phyloP scores from a whole-genome alignment of 2,329 filamentous ascomycete genomes.

The Conoideocrella luteorostrata region DNA sequence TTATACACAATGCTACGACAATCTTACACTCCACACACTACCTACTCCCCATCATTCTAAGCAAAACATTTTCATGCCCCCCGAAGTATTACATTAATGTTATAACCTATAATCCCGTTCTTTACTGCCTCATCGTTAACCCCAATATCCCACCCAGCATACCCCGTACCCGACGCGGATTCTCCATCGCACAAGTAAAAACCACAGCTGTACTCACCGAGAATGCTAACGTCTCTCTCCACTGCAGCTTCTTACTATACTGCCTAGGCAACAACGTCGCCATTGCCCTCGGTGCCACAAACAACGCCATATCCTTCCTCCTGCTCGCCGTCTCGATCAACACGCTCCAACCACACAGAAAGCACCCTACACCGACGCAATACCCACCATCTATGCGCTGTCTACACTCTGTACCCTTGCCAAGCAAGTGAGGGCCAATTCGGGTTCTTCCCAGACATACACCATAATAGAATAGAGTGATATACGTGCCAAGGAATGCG shows the following conservation, averaged over 20 bases:
- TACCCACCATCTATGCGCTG: constrained; percentile 55
- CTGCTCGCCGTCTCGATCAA: constrained; percentile 61
- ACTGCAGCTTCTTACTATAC: constrained; percentile 57
- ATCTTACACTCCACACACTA: too few species aligned
- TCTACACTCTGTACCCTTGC: constrained; percentile 38
- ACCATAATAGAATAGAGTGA: constrained; percentile 76
- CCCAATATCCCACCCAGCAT: constrained; percentile 57
- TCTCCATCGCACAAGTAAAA: constrained; percentile 60
- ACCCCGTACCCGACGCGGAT: constrained; percentile 57
- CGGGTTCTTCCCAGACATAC: constrained; percentile 72
- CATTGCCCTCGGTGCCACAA: constrained; percentile 72
- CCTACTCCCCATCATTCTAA: too few species aligned
- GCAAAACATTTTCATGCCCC: too few species aligned
- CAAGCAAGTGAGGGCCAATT: constrained; percentile 62
- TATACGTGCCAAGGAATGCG: constrained; percentile 70
- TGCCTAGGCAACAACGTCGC: constrained; percentile 67
- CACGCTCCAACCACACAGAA: constrained; percentile 76
- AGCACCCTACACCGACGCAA: constrained; percentile 66
- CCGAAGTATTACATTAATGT: too few species aligned
- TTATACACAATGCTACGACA: too few species aligned
- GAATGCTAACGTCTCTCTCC: constrained; percentile 61
- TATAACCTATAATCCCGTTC: too few species aligned
- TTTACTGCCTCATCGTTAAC: constrained; percentile 34
- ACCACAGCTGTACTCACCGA: constrained; percentile 62
- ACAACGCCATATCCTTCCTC: constrained; percentile 69